phyloP scores from a whole-genome alignment of 257 asterid genomes.

The Jacaranda mimosifolia region DNA sequence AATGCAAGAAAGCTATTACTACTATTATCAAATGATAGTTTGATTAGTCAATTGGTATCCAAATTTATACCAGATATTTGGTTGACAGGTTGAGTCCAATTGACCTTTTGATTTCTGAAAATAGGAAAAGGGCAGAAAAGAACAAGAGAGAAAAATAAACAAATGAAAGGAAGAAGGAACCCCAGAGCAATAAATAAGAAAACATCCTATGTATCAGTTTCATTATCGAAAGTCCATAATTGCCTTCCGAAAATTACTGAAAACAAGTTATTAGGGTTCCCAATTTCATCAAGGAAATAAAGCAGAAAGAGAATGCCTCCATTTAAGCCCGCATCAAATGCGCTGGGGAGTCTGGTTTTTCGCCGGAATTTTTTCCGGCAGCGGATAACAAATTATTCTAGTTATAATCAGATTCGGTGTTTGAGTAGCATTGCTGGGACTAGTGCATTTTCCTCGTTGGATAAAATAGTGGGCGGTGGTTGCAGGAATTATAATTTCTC shows the following conservation, averaged over 20 bases:
- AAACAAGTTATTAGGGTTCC: neutral
- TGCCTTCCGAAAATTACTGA: neutral
- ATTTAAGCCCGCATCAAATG: constrained; percentile 50
- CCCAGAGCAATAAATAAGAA: too few species aligned
- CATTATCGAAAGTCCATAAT: neutral
- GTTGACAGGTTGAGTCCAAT: neutral
- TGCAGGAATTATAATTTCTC: constrained; percentile 23
- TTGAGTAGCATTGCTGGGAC: constrained; percentile 54
- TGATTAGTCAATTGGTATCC: too few species aligned
- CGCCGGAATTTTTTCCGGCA: constrained; percentile 35
- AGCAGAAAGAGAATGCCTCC: constrained; percentile 43
- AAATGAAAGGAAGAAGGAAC: neutral
- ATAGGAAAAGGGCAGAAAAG: neutral
- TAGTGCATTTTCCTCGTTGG: constrained; percentile 37
- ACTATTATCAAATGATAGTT: too few species aligned
- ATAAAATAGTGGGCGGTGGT: constrained; percentile 29
- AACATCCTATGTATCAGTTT: neutral
- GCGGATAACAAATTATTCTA: constrained; percentile 29
- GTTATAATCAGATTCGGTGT: constrained; percentile 48
- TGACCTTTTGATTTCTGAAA: too few species aligned
- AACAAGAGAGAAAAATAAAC: neutral
- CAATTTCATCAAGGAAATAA: neutral
- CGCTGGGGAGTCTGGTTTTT: constrained; percentile 48
- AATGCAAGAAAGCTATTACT: too few species aligned
- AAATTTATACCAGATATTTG: neutral